These are phyloP conservation scores for Fusarium falciforme DNA, from an alignment of 2,329 filamentous ascomycete genomes.

Conservation along the genomic window DNA sequence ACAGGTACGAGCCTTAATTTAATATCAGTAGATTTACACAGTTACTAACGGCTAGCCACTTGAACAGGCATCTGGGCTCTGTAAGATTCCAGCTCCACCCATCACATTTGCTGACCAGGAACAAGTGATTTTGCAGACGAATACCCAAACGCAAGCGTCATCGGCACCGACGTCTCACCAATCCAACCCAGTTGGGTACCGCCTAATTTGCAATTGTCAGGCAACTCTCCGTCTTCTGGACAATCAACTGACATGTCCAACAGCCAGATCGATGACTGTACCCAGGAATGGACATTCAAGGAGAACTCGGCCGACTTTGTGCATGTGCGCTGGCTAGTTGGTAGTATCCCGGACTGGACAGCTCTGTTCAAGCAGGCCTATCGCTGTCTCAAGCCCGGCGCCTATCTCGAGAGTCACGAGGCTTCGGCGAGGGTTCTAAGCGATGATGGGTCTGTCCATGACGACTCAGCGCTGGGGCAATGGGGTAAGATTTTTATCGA, in stretches of 20 bases:
- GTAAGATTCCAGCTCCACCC: not conserved
- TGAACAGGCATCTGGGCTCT: conserved; percentile 4
- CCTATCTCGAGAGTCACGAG: not conserved
- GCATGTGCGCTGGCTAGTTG: not conserved
- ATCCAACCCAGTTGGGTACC: not conserved
- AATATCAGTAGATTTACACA: not conserved
- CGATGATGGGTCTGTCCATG: not conserved
- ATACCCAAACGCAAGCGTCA: not conserved
- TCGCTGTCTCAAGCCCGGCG: not conserved
- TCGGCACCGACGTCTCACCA: not conserved
- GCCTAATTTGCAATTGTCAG: not conserved
- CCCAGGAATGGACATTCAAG: conserved; percentile 39
- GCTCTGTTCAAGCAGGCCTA: not conserved
- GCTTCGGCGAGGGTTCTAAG: not conserved
- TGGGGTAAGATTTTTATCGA: not conserved
- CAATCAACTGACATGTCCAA: not conserved
- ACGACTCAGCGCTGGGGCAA: not conserved
- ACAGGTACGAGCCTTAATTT: not conserved
- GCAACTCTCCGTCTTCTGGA: too few species aligned
- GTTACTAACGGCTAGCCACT: not conserved
- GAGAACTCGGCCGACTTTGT: not conserved
- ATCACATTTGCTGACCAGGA: not conserved
- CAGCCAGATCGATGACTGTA: conserved; percentile 43
- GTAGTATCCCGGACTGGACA: not conserved
- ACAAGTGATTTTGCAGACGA: conserved; percentile 3